Base-by-base conservation (phyloP, 2,329 filamentous ascomycete genomes). In the Hypoxylon sp. region DNA sequence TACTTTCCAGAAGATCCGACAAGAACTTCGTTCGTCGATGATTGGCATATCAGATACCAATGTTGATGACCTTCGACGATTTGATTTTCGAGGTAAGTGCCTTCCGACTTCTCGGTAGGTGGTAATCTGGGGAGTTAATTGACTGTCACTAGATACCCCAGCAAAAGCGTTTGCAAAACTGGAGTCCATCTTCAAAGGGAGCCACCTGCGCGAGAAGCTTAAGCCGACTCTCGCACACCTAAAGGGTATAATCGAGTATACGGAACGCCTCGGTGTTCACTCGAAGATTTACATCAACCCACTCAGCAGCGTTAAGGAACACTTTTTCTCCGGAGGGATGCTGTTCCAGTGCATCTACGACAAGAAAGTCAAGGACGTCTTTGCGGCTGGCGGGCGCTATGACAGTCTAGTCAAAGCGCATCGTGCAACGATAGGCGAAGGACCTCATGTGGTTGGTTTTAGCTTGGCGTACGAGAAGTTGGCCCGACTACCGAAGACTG, bases 261-360 rank as follows among this genome's bases (percentile, higher is more conserved):
- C 90, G 61, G 91, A 91, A 72, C 86, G 88, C 1, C 89, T 97
- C 64, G 88, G 88, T 0, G 84, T 98, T 1, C 84, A 84, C 56
- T 89, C 88, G 50, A 95, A 94, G 73, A 82, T 97, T 26, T 96
- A 94, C 72, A 84, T 98, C 69, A 92, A 89, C 67, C 94, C 94
- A 0, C 82, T 99, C 6, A 91, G 89, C 73, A 96, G 92, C 76
- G 87, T 96, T 72, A 97, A 97, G 73, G 94, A 97, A 74, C 91
- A 90, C 59, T 97, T 98, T 75, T 99, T 95, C 76, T 82, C 87
- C 17, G 91, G 91, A 0, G 94, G 94, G 6, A 83, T 98, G 26
- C 82, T 98, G 44, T 98, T 99, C 75, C 92, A 96, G 64, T 97
- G 93, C 72, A 80, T 97, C 1, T 93, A 94, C 67, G 94, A 98